Percentiles rank a stretch among this genome's conserved stretches.
Conservation (phyloP, 257 asterid genomes). For the Jasminum sambac region DNA sequence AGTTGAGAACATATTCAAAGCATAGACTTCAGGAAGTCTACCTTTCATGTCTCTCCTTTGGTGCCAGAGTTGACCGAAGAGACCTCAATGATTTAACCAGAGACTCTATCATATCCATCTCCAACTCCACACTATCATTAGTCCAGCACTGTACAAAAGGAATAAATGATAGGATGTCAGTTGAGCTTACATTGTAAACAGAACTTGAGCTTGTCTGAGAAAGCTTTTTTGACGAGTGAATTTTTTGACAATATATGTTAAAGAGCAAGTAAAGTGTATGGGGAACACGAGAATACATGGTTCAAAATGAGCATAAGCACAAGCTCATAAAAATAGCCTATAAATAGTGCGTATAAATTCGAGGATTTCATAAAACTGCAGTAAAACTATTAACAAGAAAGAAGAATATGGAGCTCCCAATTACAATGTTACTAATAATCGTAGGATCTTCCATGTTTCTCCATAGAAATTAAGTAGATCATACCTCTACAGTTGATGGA, state of each 20-base stretch:
- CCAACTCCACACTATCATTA: slow-evolving; percentile 65
- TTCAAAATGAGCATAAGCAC: too few relatives aligned
- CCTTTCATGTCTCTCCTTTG: slow-evolving; percentile 78
- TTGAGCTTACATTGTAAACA: slow-evolving; percentile 1
- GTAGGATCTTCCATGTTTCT: background rate
- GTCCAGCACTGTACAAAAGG: slow-evolving; percentile 62
- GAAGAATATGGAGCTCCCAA: slow-evolving; percentile 1
- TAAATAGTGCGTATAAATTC: background rate
- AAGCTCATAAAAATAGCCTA: background rate
- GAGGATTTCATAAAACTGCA: background rate
- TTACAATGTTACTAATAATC: background rate
- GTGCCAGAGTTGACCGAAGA: slow-evolving; percentile 63
- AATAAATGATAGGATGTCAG: slow-evolving; percentile 1
- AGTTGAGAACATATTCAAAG: background rate
- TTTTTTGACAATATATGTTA: too few relatives aligned
- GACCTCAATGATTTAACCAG: slow-evolving; percentile 76
- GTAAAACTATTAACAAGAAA: background rate
- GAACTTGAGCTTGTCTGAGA: background rate
- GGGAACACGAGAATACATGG: too few relatives aligned
- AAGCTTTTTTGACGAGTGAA: too few relatives aligned
- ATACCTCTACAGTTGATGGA: slow-evolving; percentile 74
- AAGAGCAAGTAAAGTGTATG: too few relatives aligned
- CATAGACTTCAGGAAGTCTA: slow-evolving; percentile 21
- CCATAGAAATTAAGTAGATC: slow-evolving; percentile 11
- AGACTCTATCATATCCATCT: slow-evolving; percentile 68